These are phyloP conservation scores for Parsonsia alboflavescens DNA, from an alignment of 257 asterid species.

Conservation along the genomic window DNA sequence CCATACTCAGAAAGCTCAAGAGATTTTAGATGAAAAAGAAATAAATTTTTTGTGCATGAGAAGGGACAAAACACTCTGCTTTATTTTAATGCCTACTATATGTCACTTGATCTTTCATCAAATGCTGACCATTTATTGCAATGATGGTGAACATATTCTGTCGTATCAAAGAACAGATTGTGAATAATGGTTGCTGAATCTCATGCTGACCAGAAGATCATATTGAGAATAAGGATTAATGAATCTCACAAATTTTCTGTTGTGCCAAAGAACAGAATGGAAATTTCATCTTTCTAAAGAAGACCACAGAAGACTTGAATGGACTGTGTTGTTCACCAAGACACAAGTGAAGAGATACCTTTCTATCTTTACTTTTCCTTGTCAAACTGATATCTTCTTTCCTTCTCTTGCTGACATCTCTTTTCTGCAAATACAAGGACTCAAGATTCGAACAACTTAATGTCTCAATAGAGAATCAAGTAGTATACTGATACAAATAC, in stretches of 20 bases:
- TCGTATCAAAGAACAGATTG: not conserved
- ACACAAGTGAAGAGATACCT: conserved; percentile 36
- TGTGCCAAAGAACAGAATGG: not conserved
- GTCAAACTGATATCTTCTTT: conserved; percentile 57
- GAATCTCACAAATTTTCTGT: not conserved
- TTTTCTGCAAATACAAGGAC: conserved; percentile 50
- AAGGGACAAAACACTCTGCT: not conserved
- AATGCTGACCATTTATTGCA: not conserved
- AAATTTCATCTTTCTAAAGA: not conserved
- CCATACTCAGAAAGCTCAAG: not conserved
- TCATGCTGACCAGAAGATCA: not conserved
- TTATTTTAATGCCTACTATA: not conserved
- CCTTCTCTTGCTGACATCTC: conserved; percentile 69
- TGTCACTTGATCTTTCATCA: not conserved
- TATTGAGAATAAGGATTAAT: not conserved
- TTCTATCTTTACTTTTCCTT: conserved; percentile 71
- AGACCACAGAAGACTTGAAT: not conserved
- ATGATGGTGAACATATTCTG: not conserved
- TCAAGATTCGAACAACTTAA: not conserved
- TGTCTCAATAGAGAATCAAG: conserved; percentile 6
- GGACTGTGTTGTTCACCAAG: not conserved
- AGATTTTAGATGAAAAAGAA: not conserved
- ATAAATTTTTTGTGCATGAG: not conserved
- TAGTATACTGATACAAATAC: not conserved
- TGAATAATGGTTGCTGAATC: too few relatives aligned